Conservation (phyloP, 179 eudicot genomes). For the Camellia oleifera region DNA sequence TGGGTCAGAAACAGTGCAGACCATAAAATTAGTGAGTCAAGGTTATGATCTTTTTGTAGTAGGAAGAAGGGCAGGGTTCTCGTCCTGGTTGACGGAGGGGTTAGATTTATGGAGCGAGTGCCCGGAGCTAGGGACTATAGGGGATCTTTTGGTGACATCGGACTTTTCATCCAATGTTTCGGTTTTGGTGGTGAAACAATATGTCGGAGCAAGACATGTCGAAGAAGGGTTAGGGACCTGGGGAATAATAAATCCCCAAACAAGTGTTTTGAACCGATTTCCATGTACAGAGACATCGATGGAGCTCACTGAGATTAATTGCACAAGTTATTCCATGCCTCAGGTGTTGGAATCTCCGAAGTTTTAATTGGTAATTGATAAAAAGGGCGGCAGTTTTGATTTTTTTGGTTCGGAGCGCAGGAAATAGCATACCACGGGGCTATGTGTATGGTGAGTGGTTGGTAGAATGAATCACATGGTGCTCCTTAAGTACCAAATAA, state of each 20-base stretch:
- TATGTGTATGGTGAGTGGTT: no score
- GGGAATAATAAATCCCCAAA: no score
- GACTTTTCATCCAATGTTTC: conserved; percentile 29
- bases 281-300: not conserved
- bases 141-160: conserved; percentile 46
- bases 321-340: no score
- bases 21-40: conserved; percentile 29
- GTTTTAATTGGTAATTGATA: no score
- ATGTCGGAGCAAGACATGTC: not conserved
- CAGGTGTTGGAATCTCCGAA: no score
- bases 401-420: no score
- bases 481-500: no score
- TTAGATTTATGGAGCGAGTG: conserved; percentile 48
- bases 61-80: conserved; percentile 35
- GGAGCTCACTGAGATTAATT: not conserved
- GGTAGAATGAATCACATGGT: no score
- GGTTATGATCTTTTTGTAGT: conserved; percentile 41
- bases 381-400: no score
- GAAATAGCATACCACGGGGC: no score
- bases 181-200: conserved; percentile 25
- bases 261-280: not conserved
- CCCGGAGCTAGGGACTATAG: conserved; percentile 50
- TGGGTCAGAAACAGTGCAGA: conserved; percentile 35
- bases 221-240: not conserved
- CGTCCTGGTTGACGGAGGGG: conserved; percentile 31